Percentiles rank a stretch among this genome's conserved stretches.
Evolutionary conservation across 2,329 filamentous ascomycete species (phyloP).

Genomic region (Cordyceps cicadae): DNA sequence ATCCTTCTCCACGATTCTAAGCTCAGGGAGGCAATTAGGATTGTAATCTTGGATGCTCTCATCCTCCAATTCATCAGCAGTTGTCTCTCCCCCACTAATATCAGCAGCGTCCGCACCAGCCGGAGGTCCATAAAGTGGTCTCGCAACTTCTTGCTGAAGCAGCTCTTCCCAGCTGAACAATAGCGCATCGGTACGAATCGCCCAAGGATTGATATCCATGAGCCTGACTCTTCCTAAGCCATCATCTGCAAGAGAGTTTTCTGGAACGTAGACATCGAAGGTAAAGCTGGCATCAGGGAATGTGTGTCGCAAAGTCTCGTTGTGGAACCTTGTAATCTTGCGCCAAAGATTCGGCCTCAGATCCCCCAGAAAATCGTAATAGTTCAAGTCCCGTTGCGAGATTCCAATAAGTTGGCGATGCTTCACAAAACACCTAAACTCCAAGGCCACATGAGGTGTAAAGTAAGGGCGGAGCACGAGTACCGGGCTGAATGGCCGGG

Average conservation of each 20-base stretch:
- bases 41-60: slow-evolving; percentile 39
- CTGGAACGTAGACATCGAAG: slow-evolving; percentile 89
- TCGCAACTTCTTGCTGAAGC: slow-evolving; percentile 58
- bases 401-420: slow-evolving; percentile 71
- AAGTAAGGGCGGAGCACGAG: slow-evolving; percentile 85
- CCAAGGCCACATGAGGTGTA: slow-evolving; percentile 78
- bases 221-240: slow-evolving; percentile 70
- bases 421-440: slow-evolving; percentile 94
- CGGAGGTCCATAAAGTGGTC: slow-evolving; percentile 44
- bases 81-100: slow-evolving; percentile 29
- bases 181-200: slow-evolving; percentile 75
- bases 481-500: slow-evolving; percentile 56
- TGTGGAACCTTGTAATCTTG: slow-evolving; percentile 71
- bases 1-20: slow-evolving; percentile 72
- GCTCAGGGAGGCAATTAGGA: slow-evolving; percentile 60
- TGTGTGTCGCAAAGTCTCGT: slow-evolving; percentile 59
- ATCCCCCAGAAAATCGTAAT: slow-evolving; percentile 69
- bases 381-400: slow-evolving; percentile 81
- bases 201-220: slow-evolving; percentile 95
- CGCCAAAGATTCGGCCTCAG: slow-evolving; percentile 58
- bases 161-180: slow-evolving; percentile 88
- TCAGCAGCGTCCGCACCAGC: slow-evolving; percentile 23
- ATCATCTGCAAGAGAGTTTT: slow-evolving; percentile 43
- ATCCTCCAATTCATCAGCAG: slow-evolving; percentile 31
- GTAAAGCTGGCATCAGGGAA: slow-evolving; percentile 80